Evolutionary conservation across 441 rosid species (phyloP).

Genomic region (Jatropha podagrica): DNA sequence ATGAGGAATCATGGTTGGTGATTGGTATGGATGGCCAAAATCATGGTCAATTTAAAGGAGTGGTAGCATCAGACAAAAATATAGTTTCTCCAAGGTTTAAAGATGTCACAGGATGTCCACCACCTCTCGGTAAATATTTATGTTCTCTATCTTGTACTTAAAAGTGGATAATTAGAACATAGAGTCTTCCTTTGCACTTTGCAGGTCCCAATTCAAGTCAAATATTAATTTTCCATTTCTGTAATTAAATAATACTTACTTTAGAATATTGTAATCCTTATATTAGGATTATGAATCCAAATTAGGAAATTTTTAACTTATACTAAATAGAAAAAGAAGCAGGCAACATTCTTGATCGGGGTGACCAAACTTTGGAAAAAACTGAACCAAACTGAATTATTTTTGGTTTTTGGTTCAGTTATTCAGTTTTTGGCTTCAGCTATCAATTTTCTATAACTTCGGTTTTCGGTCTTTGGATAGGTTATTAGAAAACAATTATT

Average conservation of each 20-base stretch:
- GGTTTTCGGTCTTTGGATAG: too few relatives aligned
- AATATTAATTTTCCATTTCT: neutral
- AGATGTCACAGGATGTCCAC: constrained; percentile 50
- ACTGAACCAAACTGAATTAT: too few relatives aligned
- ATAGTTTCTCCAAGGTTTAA: constrained; percentile 61
- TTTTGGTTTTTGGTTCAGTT: too few relatives aligned
- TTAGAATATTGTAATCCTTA: neutral
- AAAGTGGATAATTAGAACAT: neutral
- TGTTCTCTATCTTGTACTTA: neutral
- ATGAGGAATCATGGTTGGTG: constrained; percentile 57
- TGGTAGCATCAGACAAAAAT: constrained; percentile 69
- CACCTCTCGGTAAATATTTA: constrained; percentile 55
- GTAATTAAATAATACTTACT: neutral
- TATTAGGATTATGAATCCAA: neutral
- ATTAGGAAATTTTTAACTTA: neutral
- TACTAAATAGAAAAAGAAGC: too few relatives aligned
- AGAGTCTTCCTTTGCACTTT: neutral
- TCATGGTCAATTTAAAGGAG: constrained; percentile 60
- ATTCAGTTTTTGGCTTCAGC: too few relatives aligned
- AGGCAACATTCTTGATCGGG: too few relatives aligned
- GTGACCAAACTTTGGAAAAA: too few relatives aligned
- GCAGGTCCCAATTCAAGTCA: neutral
- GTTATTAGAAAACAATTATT: too few relatives aligned
- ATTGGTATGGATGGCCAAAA: constrained; percentile 54
- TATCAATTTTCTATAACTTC: too few relatives aligned